Evolutionary conservation across 805 yeast genomes (phyloP).

Genomic region (Zygotorulaspora florentina): DNA sequence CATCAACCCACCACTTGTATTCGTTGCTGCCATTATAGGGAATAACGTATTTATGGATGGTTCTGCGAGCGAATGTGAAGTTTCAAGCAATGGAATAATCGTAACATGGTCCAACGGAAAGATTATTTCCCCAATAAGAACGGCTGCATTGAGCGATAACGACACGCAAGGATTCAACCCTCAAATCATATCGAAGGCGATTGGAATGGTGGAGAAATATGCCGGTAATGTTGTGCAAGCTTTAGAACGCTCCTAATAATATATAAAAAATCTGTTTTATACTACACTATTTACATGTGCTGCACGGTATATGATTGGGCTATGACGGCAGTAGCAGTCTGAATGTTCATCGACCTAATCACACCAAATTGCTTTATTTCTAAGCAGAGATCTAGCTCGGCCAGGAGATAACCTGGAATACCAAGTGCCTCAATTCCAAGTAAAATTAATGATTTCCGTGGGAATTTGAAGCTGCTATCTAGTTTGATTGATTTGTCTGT

Average conservation of each 20-base stretch:
- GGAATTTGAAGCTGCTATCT: constrained; percentile 62
- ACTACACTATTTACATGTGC: constrained; percentile 24
- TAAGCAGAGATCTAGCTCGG: constrained; percentile 79
- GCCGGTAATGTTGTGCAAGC: constrained; percentile 63
- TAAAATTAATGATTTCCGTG: constrained; percentile 69
- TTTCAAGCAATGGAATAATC: constrained; percentile 77
- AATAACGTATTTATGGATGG: constrained; percentile 72
- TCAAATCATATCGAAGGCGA: constrained; percentile 46
- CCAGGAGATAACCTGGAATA: constrained; percentile 77
- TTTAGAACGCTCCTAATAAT: constrained; percentile 39
- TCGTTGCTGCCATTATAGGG: constrained; percentile 75
- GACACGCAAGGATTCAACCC: constrained; percentile 54
- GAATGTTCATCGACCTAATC: constrained; percentile 92
- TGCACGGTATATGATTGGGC: constrained; percentile 78
- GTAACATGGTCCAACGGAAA: constrained; percentile 66
- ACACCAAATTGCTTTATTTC: constrained; percentile 92
- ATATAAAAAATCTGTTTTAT: neutral
- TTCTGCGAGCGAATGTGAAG: constrained; percentile 81
- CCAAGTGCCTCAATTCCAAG: constrained; percentile 90
- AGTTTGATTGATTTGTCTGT: constrained; percentile 83
- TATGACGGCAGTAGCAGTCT: constrained; percentile 91
- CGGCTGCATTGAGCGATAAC: constrained; percentile 52
- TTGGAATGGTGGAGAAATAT: constrained; percentile 53
- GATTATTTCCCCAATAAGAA: constrained; percentile 68
- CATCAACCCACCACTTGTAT: constrained; percentile 59